Percentiles rank a stretch among this genome's conserved stretches.
phyloP scores from a whole-genome alignment of 129 eudicot species.

The Chrysanthemum makinoi region DNA sequence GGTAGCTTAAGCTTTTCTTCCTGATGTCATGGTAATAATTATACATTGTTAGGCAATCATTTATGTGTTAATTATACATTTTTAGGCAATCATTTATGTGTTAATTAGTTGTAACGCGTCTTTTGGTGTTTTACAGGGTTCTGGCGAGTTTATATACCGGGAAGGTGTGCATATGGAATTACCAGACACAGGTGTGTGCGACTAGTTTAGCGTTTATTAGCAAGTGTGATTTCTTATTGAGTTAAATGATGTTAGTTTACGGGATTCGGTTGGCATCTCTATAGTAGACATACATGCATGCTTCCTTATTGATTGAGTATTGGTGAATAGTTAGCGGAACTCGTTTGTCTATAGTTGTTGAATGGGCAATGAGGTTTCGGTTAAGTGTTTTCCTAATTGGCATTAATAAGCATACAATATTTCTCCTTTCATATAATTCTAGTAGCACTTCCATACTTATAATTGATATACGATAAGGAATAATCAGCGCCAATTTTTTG shows the following conservation, averaged over 20 bases:
- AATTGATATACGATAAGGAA: not conserved
- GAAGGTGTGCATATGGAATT: constrained; percentile 83
- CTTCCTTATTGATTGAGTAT: too few species aligned
- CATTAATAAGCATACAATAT: too few species aligned
- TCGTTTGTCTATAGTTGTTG: too few species aligned
- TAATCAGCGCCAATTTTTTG: not conserved
- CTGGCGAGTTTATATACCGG: constrained; percentile 88
- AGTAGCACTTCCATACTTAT: not conserved
- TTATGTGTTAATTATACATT: not conserved
- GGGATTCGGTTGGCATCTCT: too few species aligned
- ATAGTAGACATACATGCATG: too few species aligned
- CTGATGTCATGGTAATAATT: too few species aligned
- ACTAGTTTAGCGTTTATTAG: constrained; percentile 14
- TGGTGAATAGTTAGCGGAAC: too few species aligned
- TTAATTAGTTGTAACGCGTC: not conserved
- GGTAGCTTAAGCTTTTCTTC: constrained; percentile 41
- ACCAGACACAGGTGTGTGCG: constrained; percentile 69
- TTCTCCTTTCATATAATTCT: too few species aligned
- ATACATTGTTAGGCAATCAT: too few species aligned
- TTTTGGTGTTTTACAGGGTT: constrained; percentile 50
- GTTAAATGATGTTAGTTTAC: constrained; percentile 1
- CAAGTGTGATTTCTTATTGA: not conserved
- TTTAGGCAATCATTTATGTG: not conserved
- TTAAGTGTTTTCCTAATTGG: too few species aligned
- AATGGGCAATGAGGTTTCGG: too few species aligned